Evolutionary conservation across 148 eudicot species (phyloP).

Genomic region (Rhododendron henanense): DNA sequence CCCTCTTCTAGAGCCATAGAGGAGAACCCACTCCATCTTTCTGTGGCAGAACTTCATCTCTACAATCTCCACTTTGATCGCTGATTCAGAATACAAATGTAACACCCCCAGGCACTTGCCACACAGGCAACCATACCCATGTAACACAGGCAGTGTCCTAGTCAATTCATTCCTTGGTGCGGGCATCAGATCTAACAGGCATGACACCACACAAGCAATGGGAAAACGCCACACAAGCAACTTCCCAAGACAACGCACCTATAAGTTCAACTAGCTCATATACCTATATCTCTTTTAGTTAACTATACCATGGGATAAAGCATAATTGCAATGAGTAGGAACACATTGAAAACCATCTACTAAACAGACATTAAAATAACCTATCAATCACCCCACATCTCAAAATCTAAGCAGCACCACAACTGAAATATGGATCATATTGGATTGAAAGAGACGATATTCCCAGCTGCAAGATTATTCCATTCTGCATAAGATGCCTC

Average conservation of each 20-base stretch:
- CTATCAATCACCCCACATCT: background rate
- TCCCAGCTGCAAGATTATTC: background rate
- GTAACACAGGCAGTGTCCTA: background rate
- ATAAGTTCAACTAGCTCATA: background rate
- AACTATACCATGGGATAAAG: background rate
- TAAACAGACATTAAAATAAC: background rate
- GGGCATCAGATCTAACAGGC: background rate
- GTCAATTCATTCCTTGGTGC: background rate
- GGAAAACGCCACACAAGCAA: background rate
- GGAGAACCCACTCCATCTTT: background rate
- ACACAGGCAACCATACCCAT: background rate
- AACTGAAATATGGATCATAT: background rate
- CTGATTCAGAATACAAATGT: background rate
- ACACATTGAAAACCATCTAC: background rate
- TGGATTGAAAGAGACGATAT: background rate
- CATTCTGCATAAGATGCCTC: background rate
- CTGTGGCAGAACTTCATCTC: background rate
- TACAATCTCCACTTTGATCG: background rate
- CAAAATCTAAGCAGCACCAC: background rate
- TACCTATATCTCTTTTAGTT: background rate
- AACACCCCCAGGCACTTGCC: background rate
- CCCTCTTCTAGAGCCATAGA: background rate
- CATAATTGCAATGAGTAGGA: background rate
- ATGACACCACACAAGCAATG: background rate
- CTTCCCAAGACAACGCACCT: background rate